phyloP scores from a whole-genome alignment of 2,329 filamentous ascomycete genomes.

The Hypoxylon sp. region DNA sequence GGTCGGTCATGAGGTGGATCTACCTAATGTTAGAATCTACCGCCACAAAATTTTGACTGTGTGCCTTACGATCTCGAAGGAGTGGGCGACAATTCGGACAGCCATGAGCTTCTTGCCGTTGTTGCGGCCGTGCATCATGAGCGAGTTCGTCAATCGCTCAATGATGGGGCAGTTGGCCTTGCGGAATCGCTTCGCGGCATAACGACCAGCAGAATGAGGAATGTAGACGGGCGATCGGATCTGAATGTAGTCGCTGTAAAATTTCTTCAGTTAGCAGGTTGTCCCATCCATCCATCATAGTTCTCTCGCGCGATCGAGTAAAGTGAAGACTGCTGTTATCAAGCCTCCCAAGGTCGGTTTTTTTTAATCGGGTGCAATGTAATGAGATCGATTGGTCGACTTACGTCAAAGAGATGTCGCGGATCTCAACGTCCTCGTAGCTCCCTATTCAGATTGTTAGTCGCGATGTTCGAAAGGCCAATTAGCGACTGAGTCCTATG shows the following conservation, averaged over 20 bases:
- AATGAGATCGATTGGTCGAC: conserved; percentile 59
- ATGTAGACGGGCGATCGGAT: conserved; percentile 99
- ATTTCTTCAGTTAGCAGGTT: conserved; percentile 55
- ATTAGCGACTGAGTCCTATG: conserved; percentile 24
- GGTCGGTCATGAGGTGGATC: conserved; percentile 99
- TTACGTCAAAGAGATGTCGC: conserved; percentile 99
- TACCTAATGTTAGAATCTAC: conserved; percentile 59
- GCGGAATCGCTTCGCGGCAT: conserved; percentile 99
- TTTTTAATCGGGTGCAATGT: conserved; percentile 32
- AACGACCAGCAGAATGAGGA: conserved; percentile 98
- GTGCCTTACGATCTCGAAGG: conserved; percentile 95
- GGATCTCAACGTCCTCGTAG: conserved; percentile 99
- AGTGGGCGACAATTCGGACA: conserved; percentile 98
- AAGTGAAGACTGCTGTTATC: conserved; percentile 1
- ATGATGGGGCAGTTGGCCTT: conserved; percentile 99
- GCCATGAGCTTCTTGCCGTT: conserved; percentile 99
- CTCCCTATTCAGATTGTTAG: conserved; percentile 57
- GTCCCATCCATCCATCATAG: conserved; percentile 42
- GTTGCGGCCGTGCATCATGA: conserved; percentile 99
- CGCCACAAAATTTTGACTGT: conserved; percentile 19
- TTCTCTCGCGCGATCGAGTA: conserved; percentile 12
- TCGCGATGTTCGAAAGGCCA: conserved; percentile 47
- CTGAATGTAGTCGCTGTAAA: conserved; percentile 95
- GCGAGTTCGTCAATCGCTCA: conserved; percentile 99
- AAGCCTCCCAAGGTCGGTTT: conserved; percentile 13